These are phyloP conservation scores for Globisporangium heterothallicum DNA, from an alignment of 352 stramenopile genomes.

Conservation along the genomic window DNA sequence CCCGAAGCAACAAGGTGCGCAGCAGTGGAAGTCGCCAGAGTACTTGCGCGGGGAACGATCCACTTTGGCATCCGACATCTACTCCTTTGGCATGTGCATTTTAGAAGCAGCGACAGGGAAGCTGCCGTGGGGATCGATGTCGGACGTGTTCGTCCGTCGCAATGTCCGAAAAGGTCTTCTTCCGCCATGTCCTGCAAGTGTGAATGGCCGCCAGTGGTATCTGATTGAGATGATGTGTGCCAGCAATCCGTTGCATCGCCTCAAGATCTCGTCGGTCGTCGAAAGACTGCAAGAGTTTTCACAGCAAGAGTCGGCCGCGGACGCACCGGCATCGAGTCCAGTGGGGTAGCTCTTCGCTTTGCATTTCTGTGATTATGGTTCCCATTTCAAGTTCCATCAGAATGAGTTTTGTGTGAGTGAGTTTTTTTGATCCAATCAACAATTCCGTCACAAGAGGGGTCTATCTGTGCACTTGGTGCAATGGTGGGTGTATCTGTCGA, in stretches of 20 bases:
- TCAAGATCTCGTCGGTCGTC: slow-evolving; percentile 4
- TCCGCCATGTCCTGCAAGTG: not conserved
- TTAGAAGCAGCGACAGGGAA: slow-evolving; percentile 3
- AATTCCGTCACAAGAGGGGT: too few species aligned
- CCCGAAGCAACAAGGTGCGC: not conserved
- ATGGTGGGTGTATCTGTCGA: too few species aligned
- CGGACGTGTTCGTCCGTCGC: slow-evolving; percentile 1
- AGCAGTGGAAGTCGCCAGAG: slow-evolving; percentile 6
- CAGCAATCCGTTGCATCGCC: slow-evolving; percentile 1
- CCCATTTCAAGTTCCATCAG: too few species aligned
- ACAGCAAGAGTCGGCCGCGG: too few species aligned
- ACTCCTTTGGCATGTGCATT: slow-evolving; percentile 12
- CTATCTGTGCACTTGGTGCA: too few species aligned
- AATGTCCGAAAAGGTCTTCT: not conserved
- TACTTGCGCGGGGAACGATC: slow-evolving; percentile 4
- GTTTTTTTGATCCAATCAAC: too few species aligned
- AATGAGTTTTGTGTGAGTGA: too few species aligned
- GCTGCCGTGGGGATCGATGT: slow-evolving; percentile 5
- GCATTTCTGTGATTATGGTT: too few species aligned
- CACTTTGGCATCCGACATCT: slow-evolving; percentile 13
- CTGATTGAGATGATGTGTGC: slow-evolving; percentile 11
- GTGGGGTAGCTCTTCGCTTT: too few species aligned
- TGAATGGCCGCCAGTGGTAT: slow-evolving; percentile 5
- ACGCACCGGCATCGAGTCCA: too few species aligned
- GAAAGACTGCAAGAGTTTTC: not conserved